Percentiles rank a stretch among this genome's conserved stretches.
phyloP scores from a whole-genome alignment of 148 eudicot species.

The Salicornia ramosissima region DNA sequence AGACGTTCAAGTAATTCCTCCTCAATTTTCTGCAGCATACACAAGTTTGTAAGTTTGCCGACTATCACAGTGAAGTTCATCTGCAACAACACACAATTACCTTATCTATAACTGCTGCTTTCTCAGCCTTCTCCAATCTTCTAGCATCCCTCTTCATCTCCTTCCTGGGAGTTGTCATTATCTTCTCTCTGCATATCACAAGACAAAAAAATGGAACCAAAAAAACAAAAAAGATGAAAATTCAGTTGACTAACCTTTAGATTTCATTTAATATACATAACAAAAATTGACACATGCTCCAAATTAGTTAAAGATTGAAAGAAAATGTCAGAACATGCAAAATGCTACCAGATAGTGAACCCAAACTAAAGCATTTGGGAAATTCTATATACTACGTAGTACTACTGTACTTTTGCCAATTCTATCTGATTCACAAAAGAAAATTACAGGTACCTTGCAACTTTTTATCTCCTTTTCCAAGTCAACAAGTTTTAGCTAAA shows the following conservation, averaged over 20 bases:
- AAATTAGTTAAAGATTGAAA: background rate
- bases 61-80: background rate
- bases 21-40: slow-evolving; percentile 71
- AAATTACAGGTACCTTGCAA: no score
- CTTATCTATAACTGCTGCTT: slow-evolving; percentile 67
- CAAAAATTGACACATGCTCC: background rate
- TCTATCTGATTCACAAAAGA: no score
- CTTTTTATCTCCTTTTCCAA: no score
- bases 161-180: slow-evolving; percentile 76
- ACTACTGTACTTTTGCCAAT: no score
- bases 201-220: background rate
- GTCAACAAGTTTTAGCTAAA: no score
- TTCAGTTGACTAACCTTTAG: background rate
- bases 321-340: background rate
- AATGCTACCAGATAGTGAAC: background rate
- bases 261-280: background rate
- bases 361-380: background rate
- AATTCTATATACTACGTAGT: no score
- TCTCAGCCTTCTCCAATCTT: slow-evolving; percentile 81
- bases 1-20: slow-evolving; percentile 84
- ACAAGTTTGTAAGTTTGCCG: slow-evolving; percentile 9
- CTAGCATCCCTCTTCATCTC: slow-evolving; percentile 69
- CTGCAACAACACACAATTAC: slow-evolving; percentile 25
- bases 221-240: background rate
- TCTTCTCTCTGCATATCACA: slow-evolving; percentile 58